Evolutionary conservation across 2,329 filamentous ascomycete species (phyloP).

Genomic region (Cladosporium sp.): DNA sequence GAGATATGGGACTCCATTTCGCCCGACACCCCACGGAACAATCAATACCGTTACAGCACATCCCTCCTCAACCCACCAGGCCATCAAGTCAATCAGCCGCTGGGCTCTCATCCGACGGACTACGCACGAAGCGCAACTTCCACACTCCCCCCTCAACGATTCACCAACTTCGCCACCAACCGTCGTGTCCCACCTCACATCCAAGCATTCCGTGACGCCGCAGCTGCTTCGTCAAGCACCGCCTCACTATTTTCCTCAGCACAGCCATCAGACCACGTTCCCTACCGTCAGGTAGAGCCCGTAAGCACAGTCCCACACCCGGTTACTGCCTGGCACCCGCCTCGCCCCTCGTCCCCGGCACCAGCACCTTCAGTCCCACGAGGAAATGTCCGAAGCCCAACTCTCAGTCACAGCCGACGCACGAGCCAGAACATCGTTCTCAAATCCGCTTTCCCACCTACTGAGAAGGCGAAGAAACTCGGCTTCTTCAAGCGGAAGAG

Average conservation of each 20-base stretch:
- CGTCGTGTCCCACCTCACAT: constrained; percentile 34
- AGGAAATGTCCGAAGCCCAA: background rate
- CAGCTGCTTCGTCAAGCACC: constrained; percentile 16
- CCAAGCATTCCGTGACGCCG: constrained; percentile 34
- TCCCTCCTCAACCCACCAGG: constrained; percentile 30
- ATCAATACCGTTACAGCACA: constrained; percentile 29
- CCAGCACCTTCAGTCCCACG: constrained; percentile 5
- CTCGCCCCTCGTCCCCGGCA: constrained; percentile 23
- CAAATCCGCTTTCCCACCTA: constrained; percentile 27
- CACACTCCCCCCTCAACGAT: constrained; percentile 13
- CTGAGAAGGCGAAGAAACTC: constrained; percentile 30
- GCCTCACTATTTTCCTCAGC: constrained; percentile 32
- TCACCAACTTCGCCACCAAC: constrained; percentile 12
- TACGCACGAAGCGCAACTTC: background rate
- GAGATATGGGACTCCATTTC: constrained; percentile 27
- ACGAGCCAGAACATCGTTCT: constrained; percentile 11
- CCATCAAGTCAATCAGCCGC: constrained; percentile 15
- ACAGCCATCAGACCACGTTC: constrained; percentile 31
- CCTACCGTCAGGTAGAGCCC: constrained; percentile 24
- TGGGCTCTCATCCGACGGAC: background rate
- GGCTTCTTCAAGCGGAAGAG: constrained; percentile 29
- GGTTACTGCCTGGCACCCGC: constrained; percentile 38
- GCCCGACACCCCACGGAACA: constrained; percentile 19
- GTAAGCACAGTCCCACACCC: constrained; percentile 34
- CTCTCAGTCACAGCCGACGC: background rate